phyloP scores from a whole-genome alignment of 345 rosid genomes.

The Turritis glabra region DNA sequence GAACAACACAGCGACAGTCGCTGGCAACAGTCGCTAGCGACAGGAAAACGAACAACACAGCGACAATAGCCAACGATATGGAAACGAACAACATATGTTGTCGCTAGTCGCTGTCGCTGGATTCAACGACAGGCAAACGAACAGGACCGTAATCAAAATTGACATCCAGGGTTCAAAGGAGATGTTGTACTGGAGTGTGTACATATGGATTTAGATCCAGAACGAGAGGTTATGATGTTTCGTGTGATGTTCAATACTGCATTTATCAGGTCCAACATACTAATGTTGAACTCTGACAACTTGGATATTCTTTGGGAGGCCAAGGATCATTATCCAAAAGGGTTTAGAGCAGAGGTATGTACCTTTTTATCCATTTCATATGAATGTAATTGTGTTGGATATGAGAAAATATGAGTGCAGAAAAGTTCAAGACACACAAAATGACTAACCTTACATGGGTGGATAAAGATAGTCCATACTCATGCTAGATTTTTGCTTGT shows the following conservation, averaged over 20 bases:
- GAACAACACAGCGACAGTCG: too few relatives aligned
- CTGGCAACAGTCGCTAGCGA: too few relatives aligned
- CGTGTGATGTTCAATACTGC: slow-evolving; percentile 97
- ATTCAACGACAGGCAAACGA: too few relatives aligned
- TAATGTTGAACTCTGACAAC: slow-evolving; percentile 91
- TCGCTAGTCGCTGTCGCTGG: too few relatives aligned
- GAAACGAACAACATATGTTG: too few relatives aligned
- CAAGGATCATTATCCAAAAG: slow-evolving; percentile 90
- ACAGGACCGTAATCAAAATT: slow-evolving; percentile 92
- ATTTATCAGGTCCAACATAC: slow-evolving; percentile 94
- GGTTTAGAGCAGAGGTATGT: slow-evolving; percentile 89
- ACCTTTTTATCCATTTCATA: slow-evolving; percentile 1
- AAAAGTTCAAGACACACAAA: slow-evolving; percentile 10
- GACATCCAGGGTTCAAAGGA: slow-evolving; percentile 97
- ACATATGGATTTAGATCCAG: slow-evolving; percentile 88
- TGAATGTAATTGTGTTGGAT: not conserved
- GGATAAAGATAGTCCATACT: slow-evolving; percentile 2
- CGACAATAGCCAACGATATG: too few relatives aligned
- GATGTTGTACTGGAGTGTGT: slow-evolving; percentile 97
- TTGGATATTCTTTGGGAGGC: slow-evolving; percentile 98
- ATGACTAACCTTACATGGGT: not conserved
- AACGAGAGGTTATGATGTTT: slow-evolving; percentile 98
- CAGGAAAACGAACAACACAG: too few relatives aligned
- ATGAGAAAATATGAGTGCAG: slow-evolving; percentile 17
- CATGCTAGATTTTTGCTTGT: slow-evolving; percentile 3